Percentiles rank a stretch among this genome's conserved stretches.
Conservation (phyloP, 352 stramenopile genomes). For the Globisporangium abappressorium region DNA sequence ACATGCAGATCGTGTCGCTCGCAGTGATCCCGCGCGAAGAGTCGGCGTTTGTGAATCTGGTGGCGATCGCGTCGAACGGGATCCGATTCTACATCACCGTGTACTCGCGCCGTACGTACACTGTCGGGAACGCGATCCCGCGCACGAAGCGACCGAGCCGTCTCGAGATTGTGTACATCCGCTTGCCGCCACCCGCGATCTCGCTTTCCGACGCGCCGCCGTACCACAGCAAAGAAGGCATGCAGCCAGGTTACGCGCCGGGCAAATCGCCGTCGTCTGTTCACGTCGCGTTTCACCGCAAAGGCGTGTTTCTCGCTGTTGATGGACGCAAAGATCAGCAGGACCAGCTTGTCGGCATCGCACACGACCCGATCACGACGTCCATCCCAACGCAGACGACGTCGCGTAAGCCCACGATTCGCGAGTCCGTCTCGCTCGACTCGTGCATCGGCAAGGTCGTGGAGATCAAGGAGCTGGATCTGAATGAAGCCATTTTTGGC, state of each 20-base stretch:
- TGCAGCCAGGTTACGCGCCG: conserved; percentile 76
- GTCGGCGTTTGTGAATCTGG: conserved; percentile 86
- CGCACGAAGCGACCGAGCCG: conserved; percentile 55
- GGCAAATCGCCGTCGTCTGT: conserved; percentile 79
- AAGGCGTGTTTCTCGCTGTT: conserved; percentile 77
- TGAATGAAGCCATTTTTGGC: conserved; percentile 15
- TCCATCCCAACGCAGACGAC: conserved; percentile 49
- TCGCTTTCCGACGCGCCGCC: conserved; percentile 66
- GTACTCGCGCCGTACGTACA: conserved; percentile 66
- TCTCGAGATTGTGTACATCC: conserved; percentile 80
- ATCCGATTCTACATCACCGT: conserved; percentile 93
- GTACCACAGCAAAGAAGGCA: conserved; percentile 85
- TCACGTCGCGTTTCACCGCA: conserved; percentile 73
- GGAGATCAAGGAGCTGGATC: conserved; percentile 68
- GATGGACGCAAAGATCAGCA: conserved; percentile 76
- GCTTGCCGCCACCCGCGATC: conserved; percentile 69
- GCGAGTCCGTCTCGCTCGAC: conserved; percentile 73
- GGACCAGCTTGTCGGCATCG: conserved; percentile 73
- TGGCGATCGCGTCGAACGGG: conserved; percentile 91
- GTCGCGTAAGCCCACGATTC: conserved; percentile 64
- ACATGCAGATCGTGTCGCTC: conserved; percentile 70
- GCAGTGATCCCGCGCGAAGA: conserved; percentile 62
- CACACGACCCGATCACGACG: conserved; percentile 74
- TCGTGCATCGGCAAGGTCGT: conserved; percentile 83
- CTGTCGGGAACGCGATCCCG: conserved; percentile 34